Evolutionary conservation across 768 basidiomycete species (phyloP), one percentile per base, ranked within the genome.

Genomic region (Russula sp.): DNA sequence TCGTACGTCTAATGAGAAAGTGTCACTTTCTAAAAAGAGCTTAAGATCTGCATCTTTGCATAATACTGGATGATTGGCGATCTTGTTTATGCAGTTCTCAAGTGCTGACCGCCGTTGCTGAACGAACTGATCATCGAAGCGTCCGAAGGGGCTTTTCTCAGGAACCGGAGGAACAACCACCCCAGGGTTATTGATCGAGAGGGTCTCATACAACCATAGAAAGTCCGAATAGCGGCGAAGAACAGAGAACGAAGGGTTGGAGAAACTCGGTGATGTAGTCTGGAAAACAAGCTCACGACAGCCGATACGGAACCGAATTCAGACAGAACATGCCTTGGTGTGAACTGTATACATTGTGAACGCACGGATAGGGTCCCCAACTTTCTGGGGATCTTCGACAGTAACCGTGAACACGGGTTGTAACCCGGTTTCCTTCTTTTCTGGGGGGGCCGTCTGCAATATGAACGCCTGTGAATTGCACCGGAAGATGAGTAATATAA

Each of bases 261-360:
- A 83, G 75, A 82, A 98, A 29, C 87, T 75, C 0, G 90, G 86
- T 4, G 93, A 95, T 7, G 87, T 91, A 0, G 94, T 97, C 88
- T 92, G 66, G 42, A 43, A 34, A 45, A 45, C 29, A 38, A 32
- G 8, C 10, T 52, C 25, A 53, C 16, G 7, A 47, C 36, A 56
- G 39, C 22, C 32, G 43, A 38, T 10, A 42, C 13, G 32, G 11
- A 47, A 49, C 16, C 32, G 43, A 58, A 11, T 42, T 62, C 22
- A 49, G 35, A 9, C 41, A 8, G 5, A 8, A 70, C 83, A 56
- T 71, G 91, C 92, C 66, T 83, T 78, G 14, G 95, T 97, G 62
- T 92, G 88, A 1, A 99, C 93, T 2, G 97, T 99, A 72, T 98
- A 99, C 77, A 98, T 93, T 11, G 90, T 97, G 70, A 93, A 97